Evolutionary conservation across 129 eudicot species (phyloP), one percentile per base, ranked within the genome.

Genomic region (Centaurea solstitialis): DNA sequence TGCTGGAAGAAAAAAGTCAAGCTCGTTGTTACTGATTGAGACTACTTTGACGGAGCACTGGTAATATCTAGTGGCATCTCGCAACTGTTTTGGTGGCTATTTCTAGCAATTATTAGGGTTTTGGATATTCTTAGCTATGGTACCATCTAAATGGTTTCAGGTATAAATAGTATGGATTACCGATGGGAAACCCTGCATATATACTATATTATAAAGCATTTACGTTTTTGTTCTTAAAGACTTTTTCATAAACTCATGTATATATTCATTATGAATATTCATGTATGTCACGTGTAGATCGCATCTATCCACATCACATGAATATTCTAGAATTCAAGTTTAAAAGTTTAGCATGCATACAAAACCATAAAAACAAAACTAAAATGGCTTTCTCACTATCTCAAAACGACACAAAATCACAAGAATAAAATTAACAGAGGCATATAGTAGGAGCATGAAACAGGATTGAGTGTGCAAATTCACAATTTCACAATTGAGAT

Each of bases 121-220:
- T 47, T 43, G 38, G 77, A 23, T 45, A 73, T 18, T 4, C 59
- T 2, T 15, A 23, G 33, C 28, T 21, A 17, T 5, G 4, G 40
- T 30, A 68, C 9, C 41, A 30, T 68, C 18, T 68, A 68, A 26
- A 68, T 17, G 72, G 39, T 68, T 37, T 26, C 59, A 40, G 47
- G 78, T 18, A 50, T 74, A 8, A 62, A 35, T 15, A 33, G 37
- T 64, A 76, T 37, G 72, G 59, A 37, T 76, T 21, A 76, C 72
- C 72, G 37, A 76, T 62, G 68, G 72, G 72, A 39, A n/a, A 35
- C 72, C 61, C 68, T 62, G 22, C 38, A 37, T 59, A 18, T 50
- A 57, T n/a, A 41, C 50, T 41, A 41, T 41, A 41, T 11, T 41
- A 41, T 41, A 41, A 41, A 41, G 50, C 50, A 41, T 41, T 41